Base-by-base conservation (phyloP, 768 basidiomycete genomes). In the Agrocybe chaxingu region DNA sequence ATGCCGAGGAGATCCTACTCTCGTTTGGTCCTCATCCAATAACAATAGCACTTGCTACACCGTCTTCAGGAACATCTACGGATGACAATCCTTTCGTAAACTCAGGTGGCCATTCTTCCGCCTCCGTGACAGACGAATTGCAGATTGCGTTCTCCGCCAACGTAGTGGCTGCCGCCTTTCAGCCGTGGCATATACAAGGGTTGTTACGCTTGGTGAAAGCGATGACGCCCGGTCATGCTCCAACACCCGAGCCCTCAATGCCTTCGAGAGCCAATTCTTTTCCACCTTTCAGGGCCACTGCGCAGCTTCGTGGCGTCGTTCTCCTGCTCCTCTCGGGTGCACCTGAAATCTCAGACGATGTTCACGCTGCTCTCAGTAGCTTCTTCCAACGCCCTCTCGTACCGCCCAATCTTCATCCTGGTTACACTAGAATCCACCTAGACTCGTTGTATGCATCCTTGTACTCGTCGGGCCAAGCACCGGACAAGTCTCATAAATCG, bases 11-110 rank as follows among this genome's bases (percentile, higher is more conserved):
- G 43, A 66, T 67, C 7, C 55, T 92, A 7, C 48, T 89, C 10
- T 85, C 84, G 5, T 75, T 90, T 46, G 82, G 85, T 12, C 62
- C 74, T 10, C 79, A 84, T 30, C 81, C 89, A 13, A 72, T 92
- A 43, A 62, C 77, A 3, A 53, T 90, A 41, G 71, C 72, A 39
- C 63, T 92, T 13, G 68, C 66, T 32, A 85, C 80, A 0, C 78
- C 80, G 39, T 64, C 69, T 5, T 59, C 69, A 4, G 37, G 53
- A 48, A 34, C 56, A 45, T 32, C 42, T 10, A 49, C 48, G 10
- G 58, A 57, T 19, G 59, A 61, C 18, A 45, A 57, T 38, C 55
- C 53, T 32, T 58, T 57, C 35, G 12, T 53, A 9, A 24, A 43
- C 8, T 52, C 57, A 32, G 46, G 46, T 42, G 50, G 24, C 24